These are phyloP conservation scores for Stachybotrys elegans DNA, from an alignment of 2,329 filamentous ascomycete species.

Conservation along the genomic window DNA sequence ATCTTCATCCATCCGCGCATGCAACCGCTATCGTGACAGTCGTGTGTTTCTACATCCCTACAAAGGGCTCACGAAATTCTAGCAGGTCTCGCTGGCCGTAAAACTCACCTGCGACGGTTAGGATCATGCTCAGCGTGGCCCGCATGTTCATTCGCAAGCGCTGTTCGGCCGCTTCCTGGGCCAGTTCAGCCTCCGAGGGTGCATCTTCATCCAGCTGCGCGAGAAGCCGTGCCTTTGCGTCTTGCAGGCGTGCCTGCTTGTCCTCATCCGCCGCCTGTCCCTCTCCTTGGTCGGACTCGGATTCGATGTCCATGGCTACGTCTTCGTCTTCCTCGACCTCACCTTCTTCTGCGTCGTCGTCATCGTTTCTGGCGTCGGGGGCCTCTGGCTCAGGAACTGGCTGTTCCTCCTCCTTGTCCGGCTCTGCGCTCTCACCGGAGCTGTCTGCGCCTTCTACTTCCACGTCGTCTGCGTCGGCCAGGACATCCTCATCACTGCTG, in stretches of 20 bases:
- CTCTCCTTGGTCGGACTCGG: constrained; percentile 30
- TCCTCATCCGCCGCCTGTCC: constrained; percentile 21
- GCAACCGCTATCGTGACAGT: too few species aligned
- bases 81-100: constrained; percentile 87
- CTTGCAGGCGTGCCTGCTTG: constrained; percentile 37
- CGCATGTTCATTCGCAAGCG: constrained; percentile 47
- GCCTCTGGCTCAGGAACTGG: neutral
- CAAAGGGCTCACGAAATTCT: constrained; percentile 63
- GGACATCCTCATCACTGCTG: constrained; percentile 31
- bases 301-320: constrained; percentile 38
- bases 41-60: constrained; percentile 38
- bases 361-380: neutral
- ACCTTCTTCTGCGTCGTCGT: constrained; percentile 16
- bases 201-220: constrained; percentile 31
- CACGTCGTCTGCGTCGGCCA: constrained; percentile 25
- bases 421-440: constrained; percentile 10
- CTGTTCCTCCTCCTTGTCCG: constrained; percentile 5
- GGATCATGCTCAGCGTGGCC: constrained; percentile 85
- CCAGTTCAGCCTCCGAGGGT: constrained; percentile 14
- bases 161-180: constrained; percentile 19
- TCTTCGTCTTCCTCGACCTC: constrained; percentile 24
- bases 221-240: constrained; percentile 43
- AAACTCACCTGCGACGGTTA: constrained; percentile 80
- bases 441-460: constrained; percentile 21
- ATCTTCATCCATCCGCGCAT: constrained; percentile 1